phyloP scores from a whole-genome alignment of 2,329 filamentous ascomycete genomes.

The Bertia moriformis region DNA sequence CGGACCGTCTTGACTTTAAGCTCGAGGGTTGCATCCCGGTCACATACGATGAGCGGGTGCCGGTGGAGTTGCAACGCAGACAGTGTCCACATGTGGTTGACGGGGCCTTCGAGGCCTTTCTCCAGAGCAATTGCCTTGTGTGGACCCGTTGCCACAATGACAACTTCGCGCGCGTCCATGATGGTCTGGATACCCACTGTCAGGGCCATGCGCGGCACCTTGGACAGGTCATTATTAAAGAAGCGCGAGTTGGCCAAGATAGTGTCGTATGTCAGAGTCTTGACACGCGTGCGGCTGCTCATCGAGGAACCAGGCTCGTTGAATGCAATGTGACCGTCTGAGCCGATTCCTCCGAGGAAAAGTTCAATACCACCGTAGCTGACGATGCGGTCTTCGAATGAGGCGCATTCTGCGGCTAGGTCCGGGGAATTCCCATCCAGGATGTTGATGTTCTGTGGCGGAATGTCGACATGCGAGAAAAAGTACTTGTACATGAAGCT shows the following conservation, averaged over 20 bases:
- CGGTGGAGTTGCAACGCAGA: constrained; percentile 69
- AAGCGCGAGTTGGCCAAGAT: constrained; percentile 75
- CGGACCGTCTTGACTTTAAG: constrained; percentile 58
- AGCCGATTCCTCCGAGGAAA: constrained; percentile 72
- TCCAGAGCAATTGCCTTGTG: constrained; percentile 71
- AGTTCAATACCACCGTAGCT: constrained; percentile 66
- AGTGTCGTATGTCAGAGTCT: constrained; percentile 76
- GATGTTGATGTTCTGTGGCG: constrained; percentile 71
- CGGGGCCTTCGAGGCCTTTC: constrained; percentile 65
- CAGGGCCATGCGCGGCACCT: constrained; percentile 68
- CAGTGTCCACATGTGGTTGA: constrained; percentile 86
- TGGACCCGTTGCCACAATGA: constrained; percentile 68
- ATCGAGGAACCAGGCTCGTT: constrained; percentile 76
- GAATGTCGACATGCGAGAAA: constrained; percentile 73
- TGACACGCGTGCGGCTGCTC: constrained; percentile 65
- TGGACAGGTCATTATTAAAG: constrained; percentile 59
- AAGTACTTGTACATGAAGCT: constrained; percentile 89
- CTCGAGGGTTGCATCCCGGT: constrained; percentile 65
- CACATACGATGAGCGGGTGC: constrained; percentile 69
- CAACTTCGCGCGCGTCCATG: constrained; percentile 66
- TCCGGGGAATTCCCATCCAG: constrained; percentile 67
- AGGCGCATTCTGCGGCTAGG: constrained; percentile 61
- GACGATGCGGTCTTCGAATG: constrained; percentile 68
- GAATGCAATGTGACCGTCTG: constrained; percentile 80
- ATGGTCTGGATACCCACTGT: constrained; percentile 77